Evolutionary conservation across 495 filamentous ascomycete species (phyloP).

Genomic region (Penicillium nucicola): DNA sequence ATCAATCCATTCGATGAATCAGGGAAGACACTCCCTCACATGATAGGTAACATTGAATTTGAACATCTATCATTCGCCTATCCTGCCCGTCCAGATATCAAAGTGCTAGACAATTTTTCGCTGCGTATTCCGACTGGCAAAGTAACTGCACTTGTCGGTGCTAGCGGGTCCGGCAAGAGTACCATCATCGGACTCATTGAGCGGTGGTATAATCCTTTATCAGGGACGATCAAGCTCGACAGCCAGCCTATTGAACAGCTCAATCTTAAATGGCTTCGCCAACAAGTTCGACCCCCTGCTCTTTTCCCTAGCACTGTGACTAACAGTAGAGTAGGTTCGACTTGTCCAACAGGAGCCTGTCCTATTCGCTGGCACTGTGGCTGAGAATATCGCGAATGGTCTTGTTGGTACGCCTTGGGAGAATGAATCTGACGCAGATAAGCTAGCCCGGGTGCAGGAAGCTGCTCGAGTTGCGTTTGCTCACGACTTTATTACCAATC

Average conservation of each 20-base stretch:
- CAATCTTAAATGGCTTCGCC: conserved; percentile 79
- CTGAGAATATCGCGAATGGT: conserved; percentile 73
- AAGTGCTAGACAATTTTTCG: conserved; percentile 46
- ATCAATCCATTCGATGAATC: conserved; percentile 26
- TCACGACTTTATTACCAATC: conserved; percentile 31
- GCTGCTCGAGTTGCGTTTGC: conserved; percentile 65
- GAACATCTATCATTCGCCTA: conserved; percentile 50
- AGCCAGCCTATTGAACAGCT: conserved; percentile 65
- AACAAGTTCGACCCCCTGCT: too few species aligned
- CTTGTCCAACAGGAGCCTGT: conserved; percentile 52
- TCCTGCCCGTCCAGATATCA: conserved; percentile 49
- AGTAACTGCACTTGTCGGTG: conserved; percentile 55
- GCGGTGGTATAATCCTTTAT: conserved; percentile 77
- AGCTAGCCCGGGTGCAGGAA: conserved; percentile 40
- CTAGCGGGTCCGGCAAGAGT: conserved; percentile 77
- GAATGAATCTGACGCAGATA: conserved; percentile 35
- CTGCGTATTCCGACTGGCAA: conserved; percentile 41
- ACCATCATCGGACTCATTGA: conserved; percentile 86
- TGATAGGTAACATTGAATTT: conserved; percentile 34
- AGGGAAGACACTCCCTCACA: too few species aligned
- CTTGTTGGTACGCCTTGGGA: conserved; percentile 62
- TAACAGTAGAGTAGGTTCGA: too few species aligned
- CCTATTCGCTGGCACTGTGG: conserved; percentile 71
- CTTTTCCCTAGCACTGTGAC: too few species aligned
- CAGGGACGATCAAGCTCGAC: conserved; percentile 69